These are phyloP conservation scores for Scorias spongiosa DNA, from an alignment of 2,329 filamentous ascomycete genomes.

Conservation along the genomic window DNA sequence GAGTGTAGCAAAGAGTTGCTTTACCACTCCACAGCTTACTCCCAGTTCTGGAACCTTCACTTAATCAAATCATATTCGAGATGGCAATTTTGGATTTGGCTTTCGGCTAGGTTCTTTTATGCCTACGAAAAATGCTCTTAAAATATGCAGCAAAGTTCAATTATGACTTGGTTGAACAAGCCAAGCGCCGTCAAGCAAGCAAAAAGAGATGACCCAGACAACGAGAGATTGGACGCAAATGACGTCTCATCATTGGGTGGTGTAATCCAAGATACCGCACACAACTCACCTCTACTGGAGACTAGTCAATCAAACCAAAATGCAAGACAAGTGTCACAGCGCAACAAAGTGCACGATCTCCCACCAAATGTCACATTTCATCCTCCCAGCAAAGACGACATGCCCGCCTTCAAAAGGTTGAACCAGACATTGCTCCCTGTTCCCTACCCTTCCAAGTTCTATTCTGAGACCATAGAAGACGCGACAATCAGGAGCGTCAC, in stretches of 20 bases:
- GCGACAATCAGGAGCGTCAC: slow-evolving; percentile 37
- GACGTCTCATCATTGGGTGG: too few relatives aligned
- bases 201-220: slow-evolving; percentile 1
- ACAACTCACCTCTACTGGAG: too few relatives aligned
- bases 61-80: too few relatives aligned
- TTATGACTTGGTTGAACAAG: slow-evolving; percentile 34
- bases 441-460: slow-evolving; percentile 46
- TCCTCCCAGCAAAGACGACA: slow-evolving; percentile 35
- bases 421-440: slow-evolving; percentile 45
- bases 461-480: slow-evolving; percentile 43
- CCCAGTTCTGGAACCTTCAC: too few relatives aligned
- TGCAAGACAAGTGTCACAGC: slow-evolving; percentile 1
- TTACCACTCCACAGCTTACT: too few relatives aligned
- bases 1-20: too few relatives aligned
- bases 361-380: slow-evolving; percentile 38
- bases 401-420: slow-evolving; percentile 42
- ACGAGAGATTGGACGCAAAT: not conserved
- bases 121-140: not conserved
- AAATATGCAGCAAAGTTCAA: slow-evolving; percentile 29
- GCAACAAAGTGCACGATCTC: slow-evolving; percentile 10
- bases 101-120: too few relatives aligned
- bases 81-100: too few relatives aligned
- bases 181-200: slow-evolving; percentile 19
- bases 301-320: too few relatives aligned
- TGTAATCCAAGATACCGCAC: too few relatives aligned